Evolutionary conservation across 1,284 basidiomycete species (phyloP).

Genomic region (Pseudozyma flocculosa): DNA sequence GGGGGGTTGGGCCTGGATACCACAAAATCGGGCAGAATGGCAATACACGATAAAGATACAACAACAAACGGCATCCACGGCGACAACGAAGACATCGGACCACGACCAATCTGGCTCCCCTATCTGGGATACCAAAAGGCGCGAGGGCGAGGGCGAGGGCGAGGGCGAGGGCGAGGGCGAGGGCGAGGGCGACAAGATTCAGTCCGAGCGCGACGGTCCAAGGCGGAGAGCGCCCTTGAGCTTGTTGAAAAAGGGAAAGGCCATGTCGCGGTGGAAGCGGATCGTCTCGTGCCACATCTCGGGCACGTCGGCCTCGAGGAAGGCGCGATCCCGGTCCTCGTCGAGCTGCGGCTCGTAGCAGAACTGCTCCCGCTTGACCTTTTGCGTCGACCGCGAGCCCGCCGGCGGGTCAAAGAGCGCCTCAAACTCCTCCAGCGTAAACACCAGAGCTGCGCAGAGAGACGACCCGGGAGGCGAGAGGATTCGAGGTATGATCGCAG

Average conservation of each 20-base stretch:
- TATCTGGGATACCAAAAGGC: too few species aligned
- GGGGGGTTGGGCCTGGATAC: too few species aligned
- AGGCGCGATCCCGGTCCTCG: slow-evolving; percentile 37
- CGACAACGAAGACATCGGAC: too few species aligned
- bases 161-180: too few species aligned
- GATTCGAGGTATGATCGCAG: too few species aligned
- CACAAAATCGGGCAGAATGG: too few species aligned
- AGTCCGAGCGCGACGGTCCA: too few species aligned
- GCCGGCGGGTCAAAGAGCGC: neutral
- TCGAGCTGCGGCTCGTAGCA: slow-evolving; percentile 52
- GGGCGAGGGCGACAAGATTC: too few species aligned
- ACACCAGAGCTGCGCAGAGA: slow-evolving; percentile 27
- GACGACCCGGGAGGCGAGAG: neutral
- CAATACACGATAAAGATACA: too few species aligned
- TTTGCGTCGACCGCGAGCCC: neutral
- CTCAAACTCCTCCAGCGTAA: slow-evolving; percentile 45
- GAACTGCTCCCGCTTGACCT: slow-evolving; percentile 38
- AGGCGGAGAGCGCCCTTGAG: slow-evolving; percentile 13
- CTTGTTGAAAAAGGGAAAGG: slow-evolving; percentile 39
- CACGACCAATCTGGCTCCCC: too few species aligned
- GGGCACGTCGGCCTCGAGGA: slow-evolving; percentile 20
- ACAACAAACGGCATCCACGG: too few species aligned
- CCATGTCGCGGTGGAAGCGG: slow-evolving; percentile 22
- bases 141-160: too few species aligned
- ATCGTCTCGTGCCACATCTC: slow-evolving; percentile 25